Evolutionary conservation across 129 eudicot genomes (phyloP).

Genomic region (Tagetes patula): DNA sequence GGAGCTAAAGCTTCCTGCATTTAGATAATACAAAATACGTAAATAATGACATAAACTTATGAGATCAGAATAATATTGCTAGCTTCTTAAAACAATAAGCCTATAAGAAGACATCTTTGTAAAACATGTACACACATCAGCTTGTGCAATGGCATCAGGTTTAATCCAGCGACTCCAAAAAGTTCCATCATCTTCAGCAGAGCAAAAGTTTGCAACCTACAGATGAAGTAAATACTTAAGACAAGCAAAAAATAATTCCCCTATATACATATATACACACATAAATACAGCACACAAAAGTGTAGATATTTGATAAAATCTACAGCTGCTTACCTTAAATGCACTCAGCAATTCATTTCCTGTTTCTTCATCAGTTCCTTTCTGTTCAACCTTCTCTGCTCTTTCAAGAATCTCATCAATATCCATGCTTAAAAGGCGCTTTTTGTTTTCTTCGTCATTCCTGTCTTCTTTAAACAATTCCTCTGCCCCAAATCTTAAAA

Average conservation of each 20-base stretch:
- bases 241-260: neutral
- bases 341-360: slow-evolving; percentile 82
- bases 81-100: slow-evolving; percentile 14
- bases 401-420: slow-evolving; percentile 99
- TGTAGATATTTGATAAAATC: neutral
- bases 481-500: slow-evolving; percentile 98
- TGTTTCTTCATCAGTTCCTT: slow-evolving; percentile 55
- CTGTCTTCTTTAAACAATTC: slow-evolving; percentile 93
- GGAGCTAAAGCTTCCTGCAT: slow-evolving; percentile 91
- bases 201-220: slow-evolving; percentile 91
- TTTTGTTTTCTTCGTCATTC: slow-evolving; percentile 95
- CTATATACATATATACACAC: neutral
- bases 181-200: slow-evolving; percentile 94
- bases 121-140: slow-evolving; percentile 52
- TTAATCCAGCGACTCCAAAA: slow-evolving; percentile 99
- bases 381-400: slow-evolving; percentile 95
- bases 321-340: slow-evolving; percentile 64
- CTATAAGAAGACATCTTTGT: neutral
- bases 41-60: neutral
- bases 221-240: slow-evolving; percentile 25
- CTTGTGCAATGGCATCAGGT: slow-evolving; percentile 83
- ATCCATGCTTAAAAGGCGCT: slow-evolving; percentile 80
- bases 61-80: neutral
- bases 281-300: neutral
- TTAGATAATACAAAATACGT: neutral